Conservation (phyloP, 2,329 filamentous ascomycete genomes). For the Ophiocordyceps australis region DNA sequence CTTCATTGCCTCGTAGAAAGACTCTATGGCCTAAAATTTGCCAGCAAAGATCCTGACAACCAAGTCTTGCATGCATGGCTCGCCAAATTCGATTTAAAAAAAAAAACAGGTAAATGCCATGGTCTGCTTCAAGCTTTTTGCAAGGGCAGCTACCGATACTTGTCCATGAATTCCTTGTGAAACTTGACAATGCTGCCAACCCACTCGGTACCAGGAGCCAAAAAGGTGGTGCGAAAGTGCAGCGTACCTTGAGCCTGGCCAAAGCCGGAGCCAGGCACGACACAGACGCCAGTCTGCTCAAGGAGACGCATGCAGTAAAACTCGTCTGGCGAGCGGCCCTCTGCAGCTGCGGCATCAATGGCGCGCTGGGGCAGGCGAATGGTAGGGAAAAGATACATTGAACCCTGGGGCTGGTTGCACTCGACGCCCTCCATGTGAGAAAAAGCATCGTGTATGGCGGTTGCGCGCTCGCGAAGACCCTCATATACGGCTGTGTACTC, state of each 20-base stretch:
- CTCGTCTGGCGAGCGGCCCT: conserved; percentile 66
- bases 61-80: too few relatives aligned
- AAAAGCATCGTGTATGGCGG: conserved; percentile 79
- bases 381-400: conserved; percentile 98
- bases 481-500: conserved; percentile 75
- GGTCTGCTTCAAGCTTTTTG: too few relatives aligned
- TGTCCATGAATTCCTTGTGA: conserved; percentile 76
- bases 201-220: conserved; percentile 94
- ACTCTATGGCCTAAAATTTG: too few relatives aligned
- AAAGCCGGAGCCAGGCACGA: conserved; percentile 84
- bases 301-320: conserved; percentile 87
- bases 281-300: conserved; percentile 85
- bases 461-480: conserved; percentile 62
- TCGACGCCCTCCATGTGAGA: conserved; percentile 89
- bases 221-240: conserved; percentile 93
- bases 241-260: conserved; percentile 81
- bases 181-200: conserved; percentile 74
- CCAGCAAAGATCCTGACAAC: too few relatives aligned
- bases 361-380: conserved; percentile 68
- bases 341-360: conserved; percentile 52
- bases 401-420: conserved; percentile 76
- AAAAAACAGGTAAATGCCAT: too few relatives aligned
- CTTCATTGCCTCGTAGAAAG: too few relatives aligned
- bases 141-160: conserved; percentile 53
- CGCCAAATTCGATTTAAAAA: too few relatives aligned